Evolutionary conservation across 345 rosid genomes (phyloP).

Genomic region (Populus nigra): DNA sequence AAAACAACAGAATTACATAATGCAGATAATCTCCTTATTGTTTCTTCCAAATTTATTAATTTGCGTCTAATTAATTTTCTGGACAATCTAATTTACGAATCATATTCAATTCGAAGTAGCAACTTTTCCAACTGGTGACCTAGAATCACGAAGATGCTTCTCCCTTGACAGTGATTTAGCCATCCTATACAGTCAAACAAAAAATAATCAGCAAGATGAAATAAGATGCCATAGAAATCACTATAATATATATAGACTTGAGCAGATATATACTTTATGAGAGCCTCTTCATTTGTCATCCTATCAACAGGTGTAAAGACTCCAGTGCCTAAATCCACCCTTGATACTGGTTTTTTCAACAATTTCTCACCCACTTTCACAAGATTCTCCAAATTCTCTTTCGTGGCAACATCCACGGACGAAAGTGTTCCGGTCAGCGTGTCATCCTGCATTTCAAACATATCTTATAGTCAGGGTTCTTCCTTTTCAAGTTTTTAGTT

Average conservation of each 20-base stretch:
- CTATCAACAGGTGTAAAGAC: constrained; percentile 26
- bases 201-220: neutral
- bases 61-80: no score
- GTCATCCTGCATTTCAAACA: constrained; percentile 11
- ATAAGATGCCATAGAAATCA: neutral
- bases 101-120: neutral
- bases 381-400: constrained; percentile 42
- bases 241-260: neutral
- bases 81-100: neutral
- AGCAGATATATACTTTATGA: constrained; percentile 34
- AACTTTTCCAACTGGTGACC: constrained; percentile 27
- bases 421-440: constrained; percentile 49
- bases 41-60: no score
- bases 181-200: constrained; percentile 33
- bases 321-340: constrained; percentile 52
- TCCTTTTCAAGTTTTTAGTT: no score
- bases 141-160: constrained; percentile 43
- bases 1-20: no score
- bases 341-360: constrained; percentile 48
- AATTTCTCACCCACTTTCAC: constrained; percentile 47
- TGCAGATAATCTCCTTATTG: no score
- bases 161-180: constrained; percentile 60
- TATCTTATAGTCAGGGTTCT: no score
- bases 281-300: constrained; percentile 55
- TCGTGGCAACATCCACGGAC: constrained; percentile 17